Base-by-base conservation (phyloP, 1,139 yeast species). In the Diutina rugosa region DNA sequence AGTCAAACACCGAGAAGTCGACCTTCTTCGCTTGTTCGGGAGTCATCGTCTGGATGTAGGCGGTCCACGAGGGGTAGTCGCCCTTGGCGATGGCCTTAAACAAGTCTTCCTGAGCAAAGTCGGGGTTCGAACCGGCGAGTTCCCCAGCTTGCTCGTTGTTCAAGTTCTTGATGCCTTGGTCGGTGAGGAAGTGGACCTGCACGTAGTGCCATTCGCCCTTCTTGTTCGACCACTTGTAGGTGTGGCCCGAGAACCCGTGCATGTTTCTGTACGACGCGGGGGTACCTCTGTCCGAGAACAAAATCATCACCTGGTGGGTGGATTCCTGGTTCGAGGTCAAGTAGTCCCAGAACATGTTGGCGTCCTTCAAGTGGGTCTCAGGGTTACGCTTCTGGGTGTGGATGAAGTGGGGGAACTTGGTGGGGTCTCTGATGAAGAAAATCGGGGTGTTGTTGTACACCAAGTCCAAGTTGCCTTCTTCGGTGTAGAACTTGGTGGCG, bases 401-500 rank as follows among this genome's bases (percentile, higher is more conserved):
- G 67, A 89, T 88, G 69, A 89, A 88, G 71, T 85, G 85, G 56
- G 95, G 95, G 77, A 89, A 89, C 77, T 89, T 87, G 58, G 87
- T 77, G 59, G 95, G 95, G 72, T 89, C 93, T 69, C 96, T 81
- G 62, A 89, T 77, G 73, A 89, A 89, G 72, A 89, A 89, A 57
- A 89, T 81, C 38, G 96, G 96, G 51, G 96, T 89, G 77, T 89
- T 89, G 79, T 88, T 89, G 78, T 84, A 87, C 47, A 89, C 96
- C 77, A 87, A 84, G 76, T 89, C 96, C 71, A 85, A 77, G 73
- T 85, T 85, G 65, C 96, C 96, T 71, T 88, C 93, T 65, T 87
- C 90, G 56, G 96, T 89, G 74, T 87, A 87, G 65, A 89, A 79
- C 73, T 88, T 88, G 64, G 85, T 82, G 56, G 95, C 76, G 70